These are phyloP conservation scores for Nowakowskiella sp. DNA, from an alignment of 192 early-diverging fungal genomes.

Conservation along the genomic window DNA sequence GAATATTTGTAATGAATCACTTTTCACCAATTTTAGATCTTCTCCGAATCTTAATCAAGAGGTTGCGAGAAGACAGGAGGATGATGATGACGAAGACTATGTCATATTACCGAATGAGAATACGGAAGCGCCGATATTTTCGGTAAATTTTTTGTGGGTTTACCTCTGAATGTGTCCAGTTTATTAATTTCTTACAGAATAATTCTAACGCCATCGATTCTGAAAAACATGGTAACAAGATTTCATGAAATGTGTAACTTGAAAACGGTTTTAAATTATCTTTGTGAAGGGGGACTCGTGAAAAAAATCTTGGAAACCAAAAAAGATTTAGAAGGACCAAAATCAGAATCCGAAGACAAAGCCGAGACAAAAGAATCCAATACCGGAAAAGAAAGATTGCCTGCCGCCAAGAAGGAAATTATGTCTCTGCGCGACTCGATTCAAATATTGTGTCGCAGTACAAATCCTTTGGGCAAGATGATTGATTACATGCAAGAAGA, in stretches of 20 bases:
- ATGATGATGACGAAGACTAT: constrained; percentile 41
- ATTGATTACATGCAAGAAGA: constrained; percentile 57
- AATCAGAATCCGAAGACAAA: constrained; percentile 19
- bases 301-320: constrained; percentile 44
- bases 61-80: constrained; percentile 12
- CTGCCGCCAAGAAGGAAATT: constrained; percentile 33
- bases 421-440: constrained; percentile 37
- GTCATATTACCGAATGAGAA: constrained; percentile 32
- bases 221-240: constrained; percentile 31
- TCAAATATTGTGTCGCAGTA: constrained; percentile 38
- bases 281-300: constrained; percentile 38
- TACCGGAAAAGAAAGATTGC: not conserved
- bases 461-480: constrained; percentile 48
- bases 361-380: constrained; percentile 28
- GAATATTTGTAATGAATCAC: too few relatives aligned
- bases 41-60: constrained; percentile 36
- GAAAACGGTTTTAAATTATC: not conserved
- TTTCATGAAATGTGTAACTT: not conserved
- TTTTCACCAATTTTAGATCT: constrained; percentile 2
- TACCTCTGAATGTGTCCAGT: not conserved
- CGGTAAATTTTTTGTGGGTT: constrained; percentile 2
- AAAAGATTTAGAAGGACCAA: constrained; percentile 25
- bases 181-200: not conserved
- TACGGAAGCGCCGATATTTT: constrained; percentile 1
- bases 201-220: not conserved